Evolutionary conservation across 2,329 filamentous ascomycete genomes (phyloP), one percentile per base, ranked within the genome.

Genomic region (Mycosphaerelloides madeirae): DNA sequence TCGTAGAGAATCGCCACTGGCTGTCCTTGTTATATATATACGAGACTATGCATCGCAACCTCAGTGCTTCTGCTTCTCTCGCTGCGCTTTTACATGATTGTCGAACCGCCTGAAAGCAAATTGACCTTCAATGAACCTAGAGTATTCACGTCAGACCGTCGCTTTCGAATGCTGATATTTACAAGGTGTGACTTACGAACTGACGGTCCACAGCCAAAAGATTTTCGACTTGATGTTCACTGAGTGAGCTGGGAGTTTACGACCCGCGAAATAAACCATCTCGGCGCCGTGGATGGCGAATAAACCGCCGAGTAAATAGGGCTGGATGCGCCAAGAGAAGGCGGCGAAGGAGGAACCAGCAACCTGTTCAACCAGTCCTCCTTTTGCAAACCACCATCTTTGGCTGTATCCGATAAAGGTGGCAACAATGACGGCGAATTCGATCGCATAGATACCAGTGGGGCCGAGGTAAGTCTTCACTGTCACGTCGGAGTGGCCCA

Each of bases 201-300:
- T 34, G 8, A 60, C 60, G n/a, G 73, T 57, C 79, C 79, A 83
- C 22, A 59, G 56, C 68, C 73, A 77, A 72, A 75, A 83, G 13
- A 76, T 41, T 5, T 53, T 50, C 38, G 72, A 73, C 16, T 71
- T 62, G 31, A 69, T 49, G 19, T 69, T 70, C 38, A 81, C 70
- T n/a, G 71, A 72, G 63, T 81, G 71, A 49, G 63, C 74, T 43
- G 61, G 63, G 61, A 82, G 59, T 50, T 71, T 70, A 41, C 57
- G 65, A 11, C 63, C 51, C 6, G 66, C 66, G 63, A 81, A 69
- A 18, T 66, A 44, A 34, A 67, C 66, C n/a, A 74, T 67, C 70
- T 96, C 91, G 3, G 65, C 46, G 0, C 73, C 16, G 65, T 96
- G 91, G 11, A 87, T 76, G 0, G 59, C 70, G 1, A 87, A 3